Evolutionary conservation across 768 basidiomycete species (phyloP), one percentile per base, ranked within the genome.

Genomic region (Neoboletus magnificus): DNA sequence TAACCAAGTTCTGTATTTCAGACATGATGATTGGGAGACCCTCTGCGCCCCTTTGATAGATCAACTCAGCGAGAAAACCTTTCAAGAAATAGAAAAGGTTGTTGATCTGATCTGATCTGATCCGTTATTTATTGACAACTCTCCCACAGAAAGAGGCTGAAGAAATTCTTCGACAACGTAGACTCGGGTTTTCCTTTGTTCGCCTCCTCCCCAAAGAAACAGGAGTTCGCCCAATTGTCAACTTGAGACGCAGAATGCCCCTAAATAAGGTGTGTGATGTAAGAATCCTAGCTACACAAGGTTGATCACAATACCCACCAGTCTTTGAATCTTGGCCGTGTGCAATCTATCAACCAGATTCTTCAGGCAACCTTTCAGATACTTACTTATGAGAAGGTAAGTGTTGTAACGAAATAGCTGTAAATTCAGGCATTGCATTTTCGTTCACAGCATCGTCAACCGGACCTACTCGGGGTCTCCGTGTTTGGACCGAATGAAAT

Each of bases 211-310:
- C 97, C 0, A 99, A 98, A 70, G 95, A 95, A 55, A 91, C 85
- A 4, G 97, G 97, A 0, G 92, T 98, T 3, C 80, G 97, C 30
- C 95, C 95, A 0, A 96, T 98, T 57, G 90, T 97, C 27, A 98
- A 99, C 66, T 76, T 98, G 41, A 80, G 85, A n/a, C 70, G 75
- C 23, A 79, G 85, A 49, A 78, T 70, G 52, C 66, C 68, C 27
- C 62, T 55, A 55, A 71, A 64, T 52, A 73, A 66, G 59, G 77
- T 75, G 76, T 74, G 47, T 27, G 59, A 44, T 41, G 1, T 20
- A 10, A 45, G 8, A 53, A 23, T 37, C 32, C 25, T 3, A 0
- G 11, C 23, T n/a, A 4, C 6, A 23, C 1, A 3, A 35, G 25
- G 23, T 51, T 47, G 23, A 46, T 37, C 13, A 15, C 16, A 11